These are phyloP conservation scores for Mortierella sp. DNA, from an alignment of 371 early-diverging fungal species.

Conservation along the genomic window DNA sequence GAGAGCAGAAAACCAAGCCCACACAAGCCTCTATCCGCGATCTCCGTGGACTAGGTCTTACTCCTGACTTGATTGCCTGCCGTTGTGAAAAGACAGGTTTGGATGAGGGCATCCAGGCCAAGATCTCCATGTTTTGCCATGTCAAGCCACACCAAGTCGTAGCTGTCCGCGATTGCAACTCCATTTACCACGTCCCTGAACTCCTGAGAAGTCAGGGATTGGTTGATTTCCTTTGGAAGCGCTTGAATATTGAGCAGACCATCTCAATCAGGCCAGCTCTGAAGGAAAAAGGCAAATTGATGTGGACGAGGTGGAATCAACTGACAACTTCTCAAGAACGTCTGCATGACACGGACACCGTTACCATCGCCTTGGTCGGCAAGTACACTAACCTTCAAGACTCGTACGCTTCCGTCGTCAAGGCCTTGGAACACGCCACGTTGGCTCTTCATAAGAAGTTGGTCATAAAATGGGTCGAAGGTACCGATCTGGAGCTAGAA, in stretches of 20 bases:
- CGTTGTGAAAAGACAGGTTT: slow-evolving; percentile 85
- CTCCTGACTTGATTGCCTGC: slow-evolving; percentile 99
- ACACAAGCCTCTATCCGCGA: slow-evolving; percentile 97
- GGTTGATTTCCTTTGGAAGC: slow-evolving; percentile 83
- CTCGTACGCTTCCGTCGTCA: slow-evolving; percentile 97
- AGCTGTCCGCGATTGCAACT: slow-evolving; percentile 95
- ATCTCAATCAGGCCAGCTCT: slow-evolving; percentile 68
- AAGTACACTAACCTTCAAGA: slow-evolving; percentile 97
- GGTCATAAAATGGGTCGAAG: slow-evolving; percentile 95
- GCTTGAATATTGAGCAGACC: slow-evolving; percentile 83
- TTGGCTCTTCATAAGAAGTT: slow-evolving; percentile 87
- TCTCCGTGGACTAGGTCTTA: slow-evolving; percentile 94
- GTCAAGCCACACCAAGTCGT: slow-evolving; percentile 92
- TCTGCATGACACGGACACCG: slow-evolving; percentile 74
- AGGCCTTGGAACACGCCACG: slow-evolving; percentile 96
- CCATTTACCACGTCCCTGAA: slow-evolving; percentile 98
- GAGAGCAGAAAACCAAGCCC: slow-evolving; percentile 99
- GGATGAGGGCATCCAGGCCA: slow-evolving; percentile 84
- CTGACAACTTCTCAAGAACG: slow-evolving; percentile 83
- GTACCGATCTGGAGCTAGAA: slow-evolving; percentile 88
- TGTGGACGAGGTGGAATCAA: slow-evolving; percentile 90
- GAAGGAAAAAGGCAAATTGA: slow-evolving; percentile 67
- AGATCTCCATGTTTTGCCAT: slow-evolving; percentile 99
- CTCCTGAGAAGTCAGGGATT: slow-evolving; percentile 90
- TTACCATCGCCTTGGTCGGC: slow-evolving; percentile 97